These are phyloP conservation scores for Ambrosia artemisiifolia DNA, from an alignment of 129 eudicot genomes.

Conservation along the genomic window DNA sequence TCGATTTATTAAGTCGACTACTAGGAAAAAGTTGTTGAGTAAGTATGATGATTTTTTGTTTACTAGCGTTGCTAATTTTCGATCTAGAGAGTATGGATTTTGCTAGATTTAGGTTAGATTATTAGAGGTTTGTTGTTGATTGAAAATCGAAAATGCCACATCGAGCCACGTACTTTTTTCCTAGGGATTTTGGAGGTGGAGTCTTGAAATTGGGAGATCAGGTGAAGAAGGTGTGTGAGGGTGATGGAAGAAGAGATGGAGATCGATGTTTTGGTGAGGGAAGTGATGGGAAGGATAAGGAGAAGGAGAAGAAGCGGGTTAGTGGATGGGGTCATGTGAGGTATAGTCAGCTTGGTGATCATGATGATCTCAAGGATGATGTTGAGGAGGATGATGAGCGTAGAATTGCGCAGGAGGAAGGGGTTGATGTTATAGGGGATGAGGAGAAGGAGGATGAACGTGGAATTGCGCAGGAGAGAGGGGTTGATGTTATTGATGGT, in stretches of 20 bases:
- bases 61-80: conserved; percentile 9
- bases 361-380: not conserved
- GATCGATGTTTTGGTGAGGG: not conserved
- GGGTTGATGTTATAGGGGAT: not conserved
- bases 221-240: conserved; percentile 33
- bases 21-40: conserved; percentile 22
- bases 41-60: conserved; percentile 28
- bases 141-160: conserved; percentile 49
- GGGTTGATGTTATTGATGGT: not conserved
- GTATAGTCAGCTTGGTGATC: conserved; percentile 19
- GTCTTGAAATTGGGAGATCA: conserved; percentile 31
- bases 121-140: not conserved
- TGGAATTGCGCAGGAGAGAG: not conserved
- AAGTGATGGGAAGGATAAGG: conserved; percentile 48
- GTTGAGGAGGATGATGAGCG: conserved; percentile 6
- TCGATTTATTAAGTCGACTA: conserved; percentile 28
- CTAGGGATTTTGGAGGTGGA: conserved; percentile 53
- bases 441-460: not conserved
- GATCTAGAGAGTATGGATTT: not conserved
- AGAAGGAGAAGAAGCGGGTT: conserved; percentile 13
- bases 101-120: conserved; percentile 5
- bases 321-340: conserved; percentile 35
- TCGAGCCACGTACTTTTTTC: conserved; percentile 68
- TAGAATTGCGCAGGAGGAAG: not conserved
- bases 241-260: not conserved